Percentiles rank a stretch among this genome's conserved stretches.
Evolutionary conservation across 2,329 filamentous ascomycete genomes (phyloP).

Genomic region (Aspergillus eucalypticola): DNA sequence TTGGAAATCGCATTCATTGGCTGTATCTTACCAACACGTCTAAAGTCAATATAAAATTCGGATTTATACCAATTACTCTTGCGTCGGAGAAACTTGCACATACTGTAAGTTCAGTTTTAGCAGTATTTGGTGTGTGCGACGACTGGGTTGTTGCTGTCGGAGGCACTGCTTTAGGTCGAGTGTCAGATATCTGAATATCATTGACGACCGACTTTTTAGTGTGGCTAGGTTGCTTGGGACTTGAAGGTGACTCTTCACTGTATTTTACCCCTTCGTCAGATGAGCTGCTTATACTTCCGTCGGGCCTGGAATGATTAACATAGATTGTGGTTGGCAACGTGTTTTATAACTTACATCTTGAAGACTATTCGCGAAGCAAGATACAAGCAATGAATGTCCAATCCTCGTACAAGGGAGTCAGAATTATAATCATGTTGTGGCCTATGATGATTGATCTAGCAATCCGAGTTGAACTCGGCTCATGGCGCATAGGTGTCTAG

Average conservation of each 20-base stretch:
- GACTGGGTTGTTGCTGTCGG: neutral
- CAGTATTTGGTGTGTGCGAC: neutral
- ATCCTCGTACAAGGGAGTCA: neutral
- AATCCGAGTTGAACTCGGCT: neutral
- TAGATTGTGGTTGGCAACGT: neutral
- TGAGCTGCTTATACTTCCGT: slow-evolving; percentile 2
- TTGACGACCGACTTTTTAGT: too few species aligned
- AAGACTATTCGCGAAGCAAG: neutral
- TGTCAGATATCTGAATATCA: neutral
- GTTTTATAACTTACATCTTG: slow-evolving; percentile 8
- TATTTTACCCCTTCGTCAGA: neutral
- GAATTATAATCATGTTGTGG: neutral
- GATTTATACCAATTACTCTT: neutral
- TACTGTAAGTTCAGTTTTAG: neutral
- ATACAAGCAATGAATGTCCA: neutral
- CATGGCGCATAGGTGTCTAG: neutral
- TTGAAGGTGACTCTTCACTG: slow-evolving; percentile 6
- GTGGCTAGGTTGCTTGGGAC: too few species aligned
- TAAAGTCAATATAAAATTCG: neutral
- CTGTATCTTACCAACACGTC: slow-evolving; percentile 30
- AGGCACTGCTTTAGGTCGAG: neutral
- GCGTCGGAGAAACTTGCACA: neutral
- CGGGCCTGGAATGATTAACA: slow-evolving; percentile 12
- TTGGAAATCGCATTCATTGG: slow-evolving; percentile 23
- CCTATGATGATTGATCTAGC: neutral